Evolutionary conservation across 202 grass and related monocot species (phyloP), one percentile per base, ranked within the genome.

Genomic region (Sporobolus alterniflorus): DNA sequence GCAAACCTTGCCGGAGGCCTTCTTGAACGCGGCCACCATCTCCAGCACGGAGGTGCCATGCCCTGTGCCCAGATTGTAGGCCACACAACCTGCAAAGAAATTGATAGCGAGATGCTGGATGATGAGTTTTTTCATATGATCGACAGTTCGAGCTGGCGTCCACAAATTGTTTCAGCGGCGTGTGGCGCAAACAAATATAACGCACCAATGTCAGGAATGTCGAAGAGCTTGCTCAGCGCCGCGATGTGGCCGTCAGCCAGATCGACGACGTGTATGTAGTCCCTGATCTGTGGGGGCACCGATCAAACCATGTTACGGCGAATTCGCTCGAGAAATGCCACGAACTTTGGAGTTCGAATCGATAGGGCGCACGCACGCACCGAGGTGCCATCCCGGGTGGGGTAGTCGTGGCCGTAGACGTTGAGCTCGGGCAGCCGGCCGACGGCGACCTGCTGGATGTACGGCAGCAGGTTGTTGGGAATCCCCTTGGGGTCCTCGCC

Each of bases 401-500:
- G 87, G 73, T 98, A 98, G 73, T 95, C 92, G 70, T 78, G 26
- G 83, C 96, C 93, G 74, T 95, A 98, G 16, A 96, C 96, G 78
- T 92, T 95, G 83, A 95, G 90, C 41, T 90, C 84, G 49, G 90
- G 82, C 43, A 86, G 84, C 73, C 91, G 65, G 73, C 89, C 89
- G 69, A 95, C 89, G 32, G 87, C 89, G 24, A 95, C 93, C 89
- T 96, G 96, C 79, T 98, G 91, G 74, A 96, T 95, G 88, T 92
- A 98, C 20, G 96, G 96, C 77, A 98, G 90, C 54, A 98, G 75
- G 81, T 98, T 98, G 90, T 98, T 98, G 31, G 96, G 96, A 30
- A 93, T 75, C 6, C 96, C 96, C 73, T 63, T 93, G 63, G 92
- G 92, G 77, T 98, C 92, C 84, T 98, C 96, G 29, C 92, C 96